A percentile compares a stretch with the other conserved stretches of the same genome.
Conservation (phyloP, 2,329 filamentous ascomycete genomes). For the Aspergillus ochraceus region DNA sequence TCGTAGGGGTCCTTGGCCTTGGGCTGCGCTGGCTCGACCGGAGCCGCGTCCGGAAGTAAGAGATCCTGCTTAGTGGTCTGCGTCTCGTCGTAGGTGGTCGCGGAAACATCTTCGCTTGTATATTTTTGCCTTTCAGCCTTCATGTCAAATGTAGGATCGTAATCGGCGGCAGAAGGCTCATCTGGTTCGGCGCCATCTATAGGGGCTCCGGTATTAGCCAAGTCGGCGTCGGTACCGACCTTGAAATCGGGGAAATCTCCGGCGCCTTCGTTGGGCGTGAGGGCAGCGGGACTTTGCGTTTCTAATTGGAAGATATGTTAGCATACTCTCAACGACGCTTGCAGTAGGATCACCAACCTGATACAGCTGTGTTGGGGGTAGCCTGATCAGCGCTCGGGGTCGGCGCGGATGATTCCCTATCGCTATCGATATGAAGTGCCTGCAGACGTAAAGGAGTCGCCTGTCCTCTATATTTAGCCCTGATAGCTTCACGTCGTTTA, state of each 20-base stretch:
- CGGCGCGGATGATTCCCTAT: conserved; percentile 55
- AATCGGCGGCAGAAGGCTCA: conserved; percentile 87
- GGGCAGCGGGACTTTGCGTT: conserved; percentile 45
- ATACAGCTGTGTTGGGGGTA: conserved; percentile 33
- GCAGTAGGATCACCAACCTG: conserved; percentile 30
- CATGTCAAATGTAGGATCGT: conserved; percentile 87
- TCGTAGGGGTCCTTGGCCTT: conserved; percentile 58
- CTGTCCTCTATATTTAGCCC: conserved; percentile 74
- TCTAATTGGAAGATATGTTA: conserved; percentile 16
- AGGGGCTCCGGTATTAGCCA: conserved; percentile 57
- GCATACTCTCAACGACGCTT: conserved; percentile 2
- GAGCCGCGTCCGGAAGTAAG: conserved; percentile 43
- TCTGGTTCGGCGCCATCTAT: conserved; percentile 57
- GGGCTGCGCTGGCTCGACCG: conserved; percentile 38
- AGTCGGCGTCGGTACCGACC: conserved; percentile 65
- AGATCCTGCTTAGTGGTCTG: conserved; percentile 55
- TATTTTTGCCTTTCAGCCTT: conserved; percentile 75
- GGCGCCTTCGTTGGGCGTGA: conserved; percentile 49
- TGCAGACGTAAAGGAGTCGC: conserved; percentile 73
- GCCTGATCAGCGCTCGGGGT: conserved; percentile 51
- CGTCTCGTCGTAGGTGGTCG: conserved; percentile 60
- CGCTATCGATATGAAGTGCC: conserved; percentile 66
- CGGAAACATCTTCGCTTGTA: conserved; percentile 56
- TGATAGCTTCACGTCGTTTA: conserved; percentile 78
- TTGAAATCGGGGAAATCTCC: conserved; percentile 60